Percentiles rank a stretch among this genome's conserved stretches.
These are phyloP conservation scores for Arthroderma sp. DNA, from an alignment of 2,329 filamentous ascomycete species.

Conservation along the genomic window DNA sequence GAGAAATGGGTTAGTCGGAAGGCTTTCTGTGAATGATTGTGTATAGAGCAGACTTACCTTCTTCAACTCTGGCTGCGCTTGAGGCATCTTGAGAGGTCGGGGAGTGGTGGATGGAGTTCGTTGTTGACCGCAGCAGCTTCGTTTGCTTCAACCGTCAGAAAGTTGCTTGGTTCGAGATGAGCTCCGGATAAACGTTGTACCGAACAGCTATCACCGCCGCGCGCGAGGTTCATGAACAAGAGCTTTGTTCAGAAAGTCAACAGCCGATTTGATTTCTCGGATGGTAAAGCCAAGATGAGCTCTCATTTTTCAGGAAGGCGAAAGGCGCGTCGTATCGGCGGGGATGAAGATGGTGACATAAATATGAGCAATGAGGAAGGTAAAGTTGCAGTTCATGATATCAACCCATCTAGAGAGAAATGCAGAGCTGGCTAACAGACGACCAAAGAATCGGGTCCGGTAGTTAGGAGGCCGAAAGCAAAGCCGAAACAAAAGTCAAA, in stretches of 20 bases:
- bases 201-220: too few relatives aligned
- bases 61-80: slow-evolving; percentile 97
- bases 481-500: slow-evolving; percentile 6
- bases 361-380: slow-evolving; percentile 1
- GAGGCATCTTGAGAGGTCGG: slow-evolving; percentile 73
- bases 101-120: too few relatives aligned
- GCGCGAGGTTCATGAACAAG: too few relatives aligned
- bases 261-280: too few relatives aligned
- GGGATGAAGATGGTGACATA: not conserved
- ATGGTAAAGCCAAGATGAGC: slow-evolving; percentile 4
- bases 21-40: not conserved
- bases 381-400: not conserved
- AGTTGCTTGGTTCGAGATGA: too few relatives aligned
- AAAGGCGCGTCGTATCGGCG: slow-evolving; percentile 6
- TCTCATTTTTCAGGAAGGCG: slow-evolving; percentile 3
- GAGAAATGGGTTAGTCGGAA: slow-evolving; percentile 10
- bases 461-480: slow-evolving; percentile 1
- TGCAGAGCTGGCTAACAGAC: not conserved
- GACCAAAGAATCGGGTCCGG: not conserved
- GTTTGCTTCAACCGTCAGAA: too few relatives aligned
- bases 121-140: too few relatives aligned
- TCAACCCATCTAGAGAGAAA: not conserved
- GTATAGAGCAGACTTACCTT: slow-evolving; percentile 49
- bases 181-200: too few relatives aligned
- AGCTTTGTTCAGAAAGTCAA: too few relatives aligned